Base-by-base conservation (phyloP, 75 land plant genomes). In the Sequoia sempervirens region DNA sequence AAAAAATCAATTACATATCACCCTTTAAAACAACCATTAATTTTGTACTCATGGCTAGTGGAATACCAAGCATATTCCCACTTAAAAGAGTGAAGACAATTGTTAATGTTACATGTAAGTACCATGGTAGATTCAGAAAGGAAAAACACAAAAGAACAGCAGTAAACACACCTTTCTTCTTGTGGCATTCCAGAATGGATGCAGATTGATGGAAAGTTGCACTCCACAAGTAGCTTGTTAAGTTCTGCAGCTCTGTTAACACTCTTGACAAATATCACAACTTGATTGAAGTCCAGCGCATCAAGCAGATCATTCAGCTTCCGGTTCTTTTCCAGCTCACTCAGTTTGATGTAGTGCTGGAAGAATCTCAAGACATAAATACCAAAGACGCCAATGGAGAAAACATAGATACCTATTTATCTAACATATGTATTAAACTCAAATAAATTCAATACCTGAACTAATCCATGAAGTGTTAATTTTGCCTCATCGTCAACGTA, bases 401-500 rank as follows among this genome's bases (percentile, higher is more conserved):
- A 17, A 81, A 36, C 20, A 82, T 73, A 6, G 82, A 26, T 9
- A 17, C 2, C 28, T 20, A 28, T 47, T 20, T 45, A 80, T 47
- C 37, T 45, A n/a, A 83, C 36, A 26, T 26, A 28, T 41, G 64
- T 18, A 30, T 20, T 28, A 13, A 47, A 73, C 30, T 70, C 4
- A 28, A 58, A 30, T 17, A 86, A 72, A 34, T 6, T 14, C 5
- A 50, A 50, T 88, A 97, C 99, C 99, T 97, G 99, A 28, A 97
- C 99, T 80, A 97, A 89, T 32, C 99, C 99, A 91, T 97, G 99
- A 81, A 97, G 88, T 34, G 99, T 96, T 84, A 97, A 87, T 92
- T 97, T 97, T 36, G 99, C 99, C 84, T 97, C 99, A 84, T 97
- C 99, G 73, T 97, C 99, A 32, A 97, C 99, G 91, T 96, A 97